A percentile compares a stretch with the other conserved stretches of the same genome.
These are phyloP conservation scores for Pythium aristosporum DNA, from an alignment of 352 stramenopile genomes.

Conservation along the genomic window DNA sequence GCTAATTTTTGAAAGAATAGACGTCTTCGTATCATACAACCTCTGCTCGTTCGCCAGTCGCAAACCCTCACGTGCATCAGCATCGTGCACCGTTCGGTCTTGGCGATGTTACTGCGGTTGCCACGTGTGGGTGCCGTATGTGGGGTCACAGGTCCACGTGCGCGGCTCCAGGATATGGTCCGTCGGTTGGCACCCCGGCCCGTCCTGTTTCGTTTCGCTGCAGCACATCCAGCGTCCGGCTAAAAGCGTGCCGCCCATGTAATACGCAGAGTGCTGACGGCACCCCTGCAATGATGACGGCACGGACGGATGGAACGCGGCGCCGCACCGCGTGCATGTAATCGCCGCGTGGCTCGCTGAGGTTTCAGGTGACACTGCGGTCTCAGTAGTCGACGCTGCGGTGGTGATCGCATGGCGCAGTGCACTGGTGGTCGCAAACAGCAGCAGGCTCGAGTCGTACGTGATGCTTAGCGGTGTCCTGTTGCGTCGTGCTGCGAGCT, in stretches of 20 bases:
- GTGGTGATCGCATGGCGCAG: constrained; percentile 26
- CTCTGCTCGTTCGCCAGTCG: no score
- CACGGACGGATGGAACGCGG: constrained; percentile 31
- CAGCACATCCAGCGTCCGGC: constrained; percentile 55
- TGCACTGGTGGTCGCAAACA: constrained; percentile 41
- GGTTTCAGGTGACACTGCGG: background rate
- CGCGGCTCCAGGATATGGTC: constrained; percentile 34
- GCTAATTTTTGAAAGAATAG: no score
- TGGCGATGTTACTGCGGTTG: constrained; percentile 13
- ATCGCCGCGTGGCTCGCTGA: background rate
- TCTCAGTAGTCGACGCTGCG: background rate
- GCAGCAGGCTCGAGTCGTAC: constrained; percentile 43
- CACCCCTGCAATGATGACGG: constrained; percentile 34
- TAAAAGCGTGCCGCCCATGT: constrained; percentile 42
- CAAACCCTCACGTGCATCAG: no score
- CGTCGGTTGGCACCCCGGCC: constrained; percentile 33
- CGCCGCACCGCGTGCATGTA: constrained; percentile 41
- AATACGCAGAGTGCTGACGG: constrained; percentile 47
- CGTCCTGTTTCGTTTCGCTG: constrained; percentile 35
- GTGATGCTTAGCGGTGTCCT: constrained; percentile 27
- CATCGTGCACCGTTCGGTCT: no score
- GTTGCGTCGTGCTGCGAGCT: constrained; percentile 32
- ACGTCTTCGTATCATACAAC: no score
- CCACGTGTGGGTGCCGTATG: constrained; percentile 47
- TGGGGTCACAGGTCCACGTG: constrained; percentile 34